Evolutionary conservation across 169 alveolate genomes (phyloP).

Genomic region (Amoebophrya sp.): DNA sequence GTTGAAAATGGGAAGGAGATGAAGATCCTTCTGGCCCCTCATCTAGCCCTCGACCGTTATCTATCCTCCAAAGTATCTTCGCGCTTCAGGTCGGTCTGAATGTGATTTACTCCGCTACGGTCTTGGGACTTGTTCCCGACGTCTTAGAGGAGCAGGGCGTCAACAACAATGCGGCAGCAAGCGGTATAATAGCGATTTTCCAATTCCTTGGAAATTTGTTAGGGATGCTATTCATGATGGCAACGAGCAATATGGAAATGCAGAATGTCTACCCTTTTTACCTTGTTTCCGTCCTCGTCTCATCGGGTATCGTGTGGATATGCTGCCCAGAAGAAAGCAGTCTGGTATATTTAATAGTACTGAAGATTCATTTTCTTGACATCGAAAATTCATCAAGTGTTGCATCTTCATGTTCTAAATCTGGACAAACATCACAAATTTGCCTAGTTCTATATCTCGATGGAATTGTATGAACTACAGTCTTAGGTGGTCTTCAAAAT

Average conservation of each 20-base stretch:
- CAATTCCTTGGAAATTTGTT: neutral
- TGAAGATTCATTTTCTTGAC: too few relatives aligned
- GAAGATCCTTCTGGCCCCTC: neutral
- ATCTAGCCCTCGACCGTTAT: neutral
- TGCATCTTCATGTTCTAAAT: neutral
- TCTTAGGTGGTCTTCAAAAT: too few relatives aligned
- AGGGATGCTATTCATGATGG: slow-evolving; percentile 5
- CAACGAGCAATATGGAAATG: neutral
- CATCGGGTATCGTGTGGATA: neutral
- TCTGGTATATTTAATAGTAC: neutral
- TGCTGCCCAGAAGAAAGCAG: slow-evolving; percentile 20
- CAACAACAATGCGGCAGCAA: neutral
- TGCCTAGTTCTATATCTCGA: neutral
- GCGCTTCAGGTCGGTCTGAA: neutral
- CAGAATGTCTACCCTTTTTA: neutral
- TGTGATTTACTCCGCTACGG: slow-evolving; percentile 9
- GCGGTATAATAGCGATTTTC: neutral
- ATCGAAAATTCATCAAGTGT: too few relatives aligned
- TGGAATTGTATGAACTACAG: too few relatives aligned
- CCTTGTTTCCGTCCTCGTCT: neutral
- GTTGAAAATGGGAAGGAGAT: too few relatives aligned
- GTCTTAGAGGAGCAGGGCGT: neutral
- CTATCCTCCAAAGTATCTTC: neutral
- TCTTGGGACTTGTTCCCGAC: neutral
- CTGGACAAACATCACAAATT: neutral